Evolutionary conservation across 257 asterid species (phyloP).

Genomic region (Scutellaria barbata): DNA sequence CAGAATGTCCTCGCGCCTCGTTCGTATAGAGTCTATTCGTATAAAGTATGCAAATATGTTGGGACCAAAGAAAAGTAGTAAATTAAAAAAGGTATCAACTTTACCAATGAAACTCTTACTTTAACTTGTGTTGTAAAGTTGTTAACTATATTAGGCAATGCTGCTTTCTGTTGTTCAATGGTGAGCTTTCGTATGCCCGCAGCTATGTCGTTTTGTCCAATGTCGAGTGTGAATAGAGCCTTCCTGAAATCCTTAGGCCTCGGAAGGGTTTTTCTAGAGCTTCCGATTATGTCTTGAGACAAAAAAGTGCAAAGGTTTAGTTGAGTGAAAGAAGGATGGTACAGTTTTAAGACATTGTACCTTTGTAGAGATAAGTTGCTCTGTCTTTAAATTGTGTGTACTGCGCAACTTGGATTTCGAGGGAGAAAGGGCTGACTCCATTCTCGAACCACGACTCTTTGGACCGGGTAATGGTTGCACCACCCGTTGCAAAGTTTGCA

Average conservation of each 20-base stretch:
- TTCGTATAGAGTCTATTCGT: slow-evolving; percentile 47
- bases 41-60: neutral
- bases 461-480: slow-evolving; percentile 61
- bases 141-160: slow-evolving; percentile 42
- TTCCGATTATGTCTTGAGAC: slow-evolving; percentile 35
- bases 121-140: slow-evolving; percentile 48
- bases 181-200: slow-evolving; percentile 37
- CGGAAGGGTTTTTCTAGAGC: slow-evolving; percentile 45
- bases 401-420: slow-evolving; percentile 72
- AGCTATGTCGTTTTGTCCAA: slow-evolving; percentile 73
- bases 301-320: neutral
- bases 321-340: neutral
- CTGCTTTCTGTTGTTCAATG: slow-evolving; percentile 37
- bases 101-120: slow-evolving; percentile 42
- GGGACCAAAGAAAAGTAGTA: neutral
- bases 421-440: slow-evolving; percentile 64
- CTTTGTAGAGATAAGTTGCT: slow-evolving; percentile 46
- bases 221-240: slow-evolving; percentile 62
- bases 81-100: neutral
- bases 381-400: slow-evolving; percentile 56
- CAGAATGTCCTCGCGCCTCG: slow-evolving; percentile 70
- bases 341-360: slow-evolving; percentile 8
- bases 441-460: slow-evolving; percentile 54
- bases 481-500: slow-evolving; percentile 84
- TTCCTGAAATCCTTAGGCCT: slow-evolving; percentile 52